Conservation (phyloP, 768 basidiomycete species). For the Sarcodon sp. region DNA sequence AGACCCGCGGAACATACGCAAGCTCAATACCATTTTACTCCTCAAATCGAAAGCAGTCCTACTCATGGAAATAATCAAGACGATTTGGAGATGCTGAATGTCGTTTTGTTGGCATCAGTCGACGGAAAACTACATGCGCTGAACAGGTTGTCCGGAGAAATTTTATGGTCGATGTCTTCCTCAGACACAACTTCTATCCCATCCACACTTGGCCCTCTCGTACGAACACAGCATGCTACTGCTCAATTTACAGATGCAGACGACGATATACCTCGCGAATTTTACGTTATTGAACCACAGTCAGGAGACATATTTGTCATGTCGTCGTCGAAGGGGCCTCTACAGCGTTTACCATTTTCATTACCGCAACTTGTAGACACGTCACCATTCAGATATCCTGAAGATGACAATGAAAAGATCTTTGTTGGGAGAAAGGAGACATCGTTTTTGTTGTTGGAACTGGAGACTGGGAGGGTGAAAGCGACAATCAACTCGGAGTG, state of each 20-base stretch:
- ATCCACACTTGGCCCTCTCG: conserved; percentile 55
- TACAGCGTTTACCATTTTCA: conserved; percentile 83
- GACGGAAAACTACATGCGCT: conserved; percentile 94
- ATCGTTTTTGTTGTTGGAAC: conserved; percentile 57
- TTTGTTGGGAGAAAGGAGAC: conserved; percentile 93
- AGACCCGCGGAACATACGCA: background rate
- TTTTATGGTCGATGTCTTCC: conserved; percentile 77
- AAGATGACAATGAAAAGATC: conserved; percentile 49
- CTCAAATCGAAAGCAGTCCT: conserved; percentile 4
- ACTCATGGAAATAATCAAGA: conserved; percentile 8
- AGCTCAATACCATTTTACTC: conserved; percentile 3
- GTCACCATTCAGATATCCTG: conserved; percentile 69
- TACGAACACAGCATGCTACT: conserved; percentile 53
- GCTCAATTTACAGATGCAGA: conserved; percentile 21
- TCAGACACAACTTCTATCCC: conserved; percentile 16
- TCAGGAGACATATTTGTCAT: conserved; percentile 89
- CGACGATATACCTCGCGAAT: conserved; percentile 41
- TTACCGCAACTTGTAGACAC: conserved; percentile 89
- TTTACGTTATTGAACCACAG: conserved; percentile 92
- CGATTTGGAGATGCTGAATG: conserved; percentile 60
- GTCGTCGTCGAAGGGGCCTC: conserved; percentile 47
- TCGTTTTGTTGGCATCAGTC: conserved; percentile 83
- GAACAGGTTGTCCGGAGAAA: conserved; percentile 71
- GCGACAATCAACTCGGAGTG: conserved; percentile 66
- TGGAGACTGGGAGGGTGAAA: conserved; percentile 73